Percentiles rank a stretch among this genome's conserved stretches.
phyloP scores from a whole-genome alignment of 352 stramenopile genomes.

The Globisporangium orthogonon region DNA sequence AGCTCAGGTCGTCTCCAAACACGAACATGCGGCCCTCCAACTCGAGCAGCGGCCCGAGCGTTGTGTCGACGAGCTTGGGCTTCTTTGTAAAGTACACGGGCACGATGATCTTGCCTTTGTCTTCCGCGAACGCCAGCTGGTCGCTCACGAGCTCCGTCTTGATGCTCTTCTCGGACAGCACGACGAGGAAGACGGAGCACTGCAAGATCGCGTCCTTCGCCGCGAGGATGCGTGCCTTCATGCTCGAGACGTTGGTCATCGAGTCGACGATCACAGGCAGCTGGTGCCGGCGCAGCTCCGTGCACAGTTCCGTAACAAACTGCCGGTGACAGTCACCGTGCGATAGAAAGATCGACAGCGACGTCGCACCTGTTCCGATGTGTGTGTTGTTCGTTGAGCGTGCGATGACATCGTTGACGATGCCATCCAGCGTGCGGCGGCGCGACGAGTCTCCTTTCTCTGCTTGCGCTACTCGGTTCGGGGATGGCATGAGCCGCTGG shows the following conservation, averaged over 20 bases:
- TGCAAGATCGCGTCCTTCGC: conserved; percentile 77
- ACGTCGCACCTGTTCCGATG: conserved; percentile 1
- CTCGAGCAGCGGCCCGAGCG: conserved; percentile 32
- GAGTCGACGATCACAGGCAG: conserved; percentile 53
- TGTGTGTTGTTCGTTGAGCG: conserved; percentile 9
- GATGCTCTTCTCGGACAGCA: conserved; percentile 67
- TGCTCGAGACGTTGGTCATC: conserved; percentile 66
- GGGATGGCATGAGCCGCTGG: conserved; percentile 7
- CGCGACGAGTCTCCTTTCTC: conserved; percentile 1
- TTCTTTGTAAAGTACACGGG: conserved; percentile 61
- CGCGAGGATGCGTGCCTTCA: conserved; percentile 64
- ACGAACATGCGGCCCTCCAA: conserved; percentile 29
- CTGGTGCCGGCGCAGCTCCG: conserved; percentile 39
- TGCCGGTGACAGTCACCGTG: conserved; percentile 69
- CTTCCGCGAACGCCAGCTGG: conserved; percentile 76
- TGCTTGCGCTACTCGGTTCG: neutral
- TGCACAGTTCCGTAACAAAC: conserved; percentile 56
- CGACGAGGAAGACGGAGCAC: conserved; percentile 59
- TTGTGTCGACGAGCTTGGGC: conserved; percentile 34
- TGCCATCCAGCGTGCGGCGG: conserved; percentile 34
- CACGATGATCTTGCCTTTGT: conserved; percentile 75
- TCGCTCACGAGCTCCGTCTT: conserved; percentile 80
- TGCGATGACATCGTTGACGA: conserved; percentile 51
- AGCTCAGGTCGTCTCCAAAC: conserved; percentile 59
- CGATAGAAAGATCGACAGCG: conserved; percentile 65